Evolutionary conservation across 768 basidiomycete genomes (phyloP), one percentile per base, ranked within the genome.

Genomic region (Pleurotus giganteus): DNA sequence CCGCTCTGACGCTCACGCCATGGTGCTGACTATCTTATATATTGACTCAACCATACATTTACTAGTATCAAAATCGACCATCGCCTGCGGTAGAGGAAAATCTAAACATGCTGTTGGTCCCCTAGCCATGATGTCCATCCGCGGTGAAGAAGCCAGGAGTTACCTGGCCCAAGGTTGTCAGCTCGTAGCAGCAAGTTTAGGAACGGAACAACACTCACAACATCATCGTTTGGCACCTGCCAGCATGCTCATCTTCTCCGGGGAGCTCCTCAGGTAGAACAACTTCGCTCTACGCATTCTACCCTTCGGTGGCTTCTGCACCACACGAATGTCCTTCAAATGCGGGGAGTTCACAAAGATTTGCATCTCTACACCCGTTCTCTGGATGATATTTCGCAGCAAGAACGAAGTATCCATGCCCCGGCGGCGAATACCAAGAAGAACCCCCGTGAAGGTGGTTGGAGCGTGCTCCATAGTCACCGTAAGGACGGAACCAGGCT

Each of bases 321-420:
- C 73, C 57, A 98, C 74, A 71, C 86, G 85, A 71, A 98, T 88
- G 53, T 89, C 85, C 77, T 91, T 92, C 70, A 98, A 64, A 65
- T 91, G 82, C 26, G 96, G 95, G 49, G 89, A 91, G 64, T 83
- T 85, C 59, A 86, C 84, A 68, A 88, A 94, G 73, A 92, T 90
- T 65, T 88, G 88, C 88, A 92, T 88, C 77, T 98, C 96, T 34
- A 97, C 88, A 11, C 94, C 95, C 11, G 89, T 92, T 59, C 93
- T 81, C 63, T 92, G 89, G 50, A 98, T 81, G 60, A 97, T 83
- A 71, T 98, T 98, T 59, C 96, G 82, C 49, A 98, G 72, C 51
- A 86, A 77, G 65, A 98, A 90, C n/a, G 86, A 88, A 24, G 92
- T 94, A 71, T 93, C 91, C 26, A 84, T 78, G 1, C 94, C 95